Base-by-base conservation (phyloP, 164 flowering plant species). In the Dillenia suffruticosa region DNA sequence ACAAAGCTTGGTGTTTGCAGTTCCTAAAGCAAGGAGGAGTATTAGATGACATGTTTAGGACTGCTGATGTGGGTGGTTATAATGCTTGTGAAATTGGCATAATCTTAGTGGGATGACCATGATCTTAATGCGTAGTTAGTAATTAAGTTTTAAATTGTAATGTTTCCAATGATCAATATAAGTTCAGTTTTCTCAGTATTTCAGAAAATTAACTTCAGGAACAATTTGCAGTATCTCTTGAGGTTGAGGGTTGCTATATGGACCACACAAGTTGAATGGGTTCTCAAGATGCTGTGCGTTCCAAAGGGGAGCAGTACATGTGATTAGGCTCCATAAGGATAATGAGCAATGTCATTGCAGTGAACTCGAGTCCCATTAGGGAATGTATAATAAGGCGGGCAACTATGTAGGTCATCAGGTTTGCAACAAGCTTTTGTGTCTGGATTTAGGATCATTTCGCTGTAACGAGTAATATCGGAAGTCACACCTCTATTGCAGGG, bases 381-480 rank as follows among this genome's bases (percentile, higher is more conserved):
- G 45, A 77, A 71, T 8, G 74, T 81, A 71, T 88, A 89, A 63
- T 75, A 84, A 1, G 89, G 91, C 0, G 88, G 89, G 69, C 91
- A 88, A 2, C 49, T 19, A 0, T 60, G 44, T 2, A 78, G 76
- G 55, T 58, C 60, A 15, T 50, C 40, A 9, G 86, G 74, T 9
- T 32, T 57, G 73, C 95, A 88, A 89, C 81, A 82, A 13, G 82
- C 17, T 3, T 61, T 51, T 9, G 68, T 66, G 5, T 62, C 51
- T 0, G 91, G 95, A 59, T 85, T 88, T 9, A 88, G 58, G 70
- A 85, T 85, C 91, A 88, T 84, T 70, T 88, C 88, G 22, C 81
- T 81, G 72, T 88, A 83, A 6, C 90, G 67, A 19, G 90, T 85
- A 0, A 87, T 85, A 44, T 87, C 87, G 0, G 85, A 65, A 10